These are phyloP conservation scores for Candida neerlandica DNA, from an alignment of 1,139 yeast species.

Conservation along the genomic window DNA sequence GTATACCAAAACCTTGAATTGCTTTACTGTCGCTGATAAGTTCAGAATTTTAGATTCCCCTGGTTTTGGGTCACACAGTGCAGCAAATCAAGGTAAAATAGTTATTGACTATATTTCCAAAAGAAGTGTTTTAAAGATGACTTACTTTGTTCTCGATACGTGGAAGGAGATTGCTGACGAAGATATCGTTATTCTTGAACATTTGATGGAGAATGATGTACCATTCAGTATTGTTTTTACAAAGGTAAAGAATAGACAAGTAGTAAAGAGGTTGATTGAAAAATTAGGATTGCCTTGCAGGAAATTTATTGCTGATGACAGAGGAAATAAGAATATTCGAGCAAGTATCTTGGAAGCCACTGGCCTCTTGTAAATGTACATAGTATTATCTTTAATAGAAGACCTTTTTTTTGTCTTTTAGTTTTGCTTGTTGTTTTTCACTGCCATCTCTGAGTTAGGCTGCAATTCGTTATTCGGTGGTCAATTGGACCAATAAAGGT, in stretches of 20 bases:
- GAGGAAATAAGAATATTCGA: constrained; percentile 27
- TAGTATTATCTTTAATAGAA: not conserved
- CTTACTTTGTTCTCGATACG: constrained; percentile 64
- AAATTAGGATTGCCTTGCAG: constrained; percentile 12
- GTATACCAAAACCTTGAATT: constrained; percentile 74
- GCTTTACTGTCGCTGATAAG: constrained; percentile 65
- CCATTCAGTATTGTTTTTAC: constrained; percentile 78
- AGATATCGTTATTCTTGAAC: constrained; percentile 56
- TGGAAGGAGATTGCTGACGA: constrained; percentile 56
- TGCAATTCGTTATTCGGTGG: too few relatives aligned
- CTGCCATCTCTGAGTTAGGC: too few relatives aligned
- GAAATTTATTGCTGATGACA: constrained; percentile 1
- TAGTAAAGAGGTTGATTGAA: constrained; percentile 26
- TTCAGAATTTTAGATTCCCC: constrained; percentile 79
- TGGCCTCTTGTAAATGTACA: not conserved
- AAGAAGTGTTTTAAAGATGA: constrained; percentile 56
- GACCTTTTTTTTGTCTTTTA: too few relatives aligned
- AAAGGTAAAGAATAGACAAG: constrained; percentile 58
- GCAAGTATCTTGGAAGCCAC: constrained; percentile 32
- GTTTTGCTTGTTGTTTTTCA: too few relatives aligned
- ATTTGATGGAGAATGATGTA: constrained; percentile 55
- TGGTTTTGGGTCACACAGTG: constrained; percentile 76
- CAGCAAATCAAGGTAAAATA: constrained; percentile 65
- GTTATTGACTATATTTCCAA: constrained; percentile 61
- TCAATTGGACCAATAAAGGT: too few relatives aligned